These are phyloP conservation scores for Zygosaccharomyces siamensis DNA, from an alignment of 805 yeast species.

Conservation along the genomic window DNA sequence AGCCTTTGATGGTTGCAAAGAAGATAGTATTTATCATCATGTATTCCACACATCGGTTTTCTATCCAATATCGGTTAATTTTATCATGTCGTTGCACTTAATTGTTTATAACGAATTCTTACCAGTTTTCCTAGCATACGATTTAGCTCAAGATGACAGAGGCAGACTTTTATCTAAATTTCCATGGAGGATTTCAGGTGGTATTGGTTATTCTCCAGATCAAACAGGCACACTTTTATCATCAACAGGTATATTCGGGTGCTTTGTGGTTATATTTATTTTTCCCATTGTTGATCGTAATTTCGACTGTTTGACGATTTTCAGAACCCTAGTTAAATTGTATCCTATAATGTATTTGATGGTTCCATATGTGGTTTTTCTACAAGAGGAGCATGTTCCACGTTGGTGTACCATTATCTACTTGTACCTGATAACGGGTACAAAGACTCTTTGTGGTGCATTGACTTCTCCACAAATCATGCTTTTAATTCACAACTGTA, in stretches of 20 bases:
- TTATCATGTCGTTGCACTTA: slow-evolving; percentile 43
- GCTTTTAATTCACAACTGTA: slow-evolving; percentile 50
- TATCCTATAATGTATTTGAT: slow-evolving; percentile 44
- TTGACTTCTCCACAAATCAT: slow-evolving; percentile 50
- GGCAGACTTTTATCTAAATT: slow-evolving; percentile 35
- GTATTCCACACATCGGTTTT: slow-evolving; percentile 32
- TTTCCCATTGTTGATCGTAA: slow-evolving; percentile 50
- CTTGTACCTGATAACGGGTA: slow-evolving; percentile 33
- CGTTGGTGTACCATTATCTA: slow-evolving; percentile 21
- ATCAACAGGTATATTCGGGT: slow-evolving; percentile 50
- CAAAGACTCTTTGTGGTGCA: slow-evolving; percentile 41
- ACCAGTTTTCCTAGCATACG: slow-evolving; percentile 49
- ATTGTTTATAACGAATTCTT: slow-evolving; percentile 50
- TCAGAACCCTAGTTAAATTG: slow-evolving; percentile 37
- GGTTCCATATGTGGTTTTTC: slow-evolving; percentile 46
- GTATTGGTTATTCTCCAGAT: slow-evolving; percentile 44
- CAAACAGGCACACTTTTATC: slow-evolving; percentile 50
- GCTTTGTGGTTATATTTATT: slow-evolving; percentile 44
- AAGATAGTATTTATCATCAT: slow-evolving; percentile 21
- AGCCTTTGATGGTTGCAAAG: slow-evolving; percentile 22
- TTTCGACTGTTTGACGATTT: slow-evolving; percentile 44
- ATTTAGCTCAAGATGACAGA: slow-evolving; percentile 20
- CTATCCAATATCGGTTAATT: slow-evolving; percentile 37
- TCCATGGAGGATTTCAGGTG: slow-evolving; percentile 49
- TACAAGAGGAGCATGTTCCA: slow-evolving; percentile 36